These are phyloP conservation scores for Pseudomassariella vexata DNA, from an alignment of 2,329 filamentous ascomycete species.

Conservation along the genomic window DNA sequence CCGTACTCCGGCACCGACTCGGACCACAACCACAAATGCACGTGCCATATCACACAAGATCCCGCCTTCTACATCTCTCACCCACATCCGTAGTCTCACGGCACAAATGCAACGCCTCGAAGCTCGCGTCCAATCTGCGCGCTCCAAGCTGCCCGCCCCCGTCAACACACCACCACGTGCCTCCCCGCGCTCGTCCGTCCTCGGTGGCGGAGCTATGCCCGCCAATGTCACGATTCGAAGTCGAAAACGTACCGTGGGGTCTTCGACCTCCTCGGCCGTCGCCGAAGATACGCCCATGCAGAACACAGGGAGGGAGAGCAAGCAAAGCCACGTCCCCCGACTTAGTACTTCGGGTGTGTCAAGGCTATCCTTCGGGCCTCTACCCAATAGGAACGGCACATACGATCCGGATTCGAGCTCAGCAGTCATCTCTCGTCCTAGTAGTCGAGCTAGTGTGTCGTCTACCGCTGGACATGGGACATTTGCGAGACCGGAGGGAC, in stretches of 20 bases:
- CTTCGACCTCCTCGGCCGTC: constrained; percentile 40
- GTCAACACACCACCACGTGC: constrained; percentile 69
- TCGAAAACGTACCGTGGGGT: constrained; percentile 61
- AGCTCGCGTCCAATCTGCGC: constrained; percentile 82
- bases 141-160: constrained; percentile 85
- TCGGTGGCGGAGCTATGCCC: constrained; percentile 38
- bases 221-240: constrained; percentile 60
- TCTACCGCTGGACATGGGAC: no score
- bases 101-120: constrained; percentile 97
- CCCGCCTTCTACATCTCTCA: constrained; percentile 65
- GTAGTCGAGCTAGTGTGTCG: constrained; percentile 63
- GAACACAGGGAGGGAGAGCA: constrained; percentile 32
- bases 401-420: constrained; percentile 36
- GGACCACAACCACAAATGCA: constrained; percentile 35
- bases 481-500: constrained; percentile 38
- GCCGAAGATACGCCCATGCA: constrained; percentile 48
- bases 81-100: constrained; percentile 88
- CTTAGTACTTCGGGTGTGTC: constrained; percentile 58
- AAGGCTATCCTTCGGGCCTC: constrained; percentile 57
- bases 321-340: constrained; percentile 46
- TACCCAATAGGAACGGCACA: constrained; percentile 44
- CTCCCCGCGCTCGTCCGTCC: constrained; percentile 59
- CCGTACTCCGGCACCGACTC: constrained; percentile 44
- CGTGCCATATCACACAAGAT: constrained; percentile 43
- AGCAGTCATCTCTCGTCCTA: constrained; percentile 56